These are phyloP conservation scores for Rhododendron ovatum DNA, from an alignment of 148 eudicot genomes.

Conservation along the genomic window DNA sequence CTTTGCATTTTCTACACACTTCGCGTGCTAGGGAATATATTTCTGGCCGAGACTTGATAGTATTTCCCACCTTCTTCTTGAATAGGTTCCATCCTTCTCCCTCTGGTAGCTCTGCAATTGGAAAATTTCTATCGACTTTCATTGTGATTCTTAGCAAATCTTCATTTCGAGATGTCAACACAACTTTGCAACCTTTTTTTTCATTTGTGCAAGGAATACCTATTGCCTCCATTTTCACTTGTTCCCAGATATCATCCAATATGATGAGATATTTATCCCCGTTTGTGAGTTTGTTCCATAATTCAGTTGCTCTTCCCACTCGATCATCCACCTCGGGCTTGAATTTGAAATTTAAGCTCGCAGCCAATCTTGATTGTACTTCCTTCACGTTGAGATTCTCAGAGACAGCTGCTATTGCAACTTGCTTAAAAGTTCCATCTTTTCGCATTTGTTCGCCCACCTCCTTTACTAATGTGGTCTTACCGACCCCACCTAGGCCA, in stretches of 20 bases:
- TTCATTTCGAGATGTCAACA: conserved; percentile 10
- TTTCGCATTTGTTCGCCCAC: background rate
- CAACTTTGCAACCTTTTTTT: background rate
- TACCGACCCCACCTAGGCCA: background rate
- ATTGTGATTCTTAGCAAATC: background rate
- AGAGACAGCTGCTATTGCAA: background rate
- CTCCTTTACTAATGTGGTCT: background rate
- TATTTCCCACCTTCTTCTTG: background rate
- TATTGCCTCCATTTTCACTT: background rate
- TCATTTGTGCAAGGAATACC: conserved; percentile 2
- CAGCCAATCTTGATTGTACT: background rate
- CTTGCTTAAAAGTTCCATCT: background rate
- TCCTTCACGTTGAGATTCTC: background rate
- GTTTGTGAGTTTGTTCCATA: background rate
- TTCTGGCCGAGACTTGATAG: background rate
- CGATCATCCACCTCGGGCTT: background rate
- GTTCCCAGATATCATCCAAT: conserved; percentile 18
- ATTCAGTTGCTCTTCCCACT: background rate
- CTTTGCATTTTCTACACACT: conserved; percentile 4
- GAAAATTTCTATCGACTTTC: background rate
- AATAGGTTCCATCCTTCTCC: conserved; percentile 1
- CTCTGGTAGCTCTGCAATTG: background rate
- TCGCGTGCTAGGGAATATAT: background rate
- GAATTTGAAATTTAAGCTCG: background rate
- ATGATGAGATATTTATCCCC: conserved; percentile 4